phyloP scores from a whole-genome alignment of 352 stramenopile genomes.

The Globisporangium cederbergense region DNA sequence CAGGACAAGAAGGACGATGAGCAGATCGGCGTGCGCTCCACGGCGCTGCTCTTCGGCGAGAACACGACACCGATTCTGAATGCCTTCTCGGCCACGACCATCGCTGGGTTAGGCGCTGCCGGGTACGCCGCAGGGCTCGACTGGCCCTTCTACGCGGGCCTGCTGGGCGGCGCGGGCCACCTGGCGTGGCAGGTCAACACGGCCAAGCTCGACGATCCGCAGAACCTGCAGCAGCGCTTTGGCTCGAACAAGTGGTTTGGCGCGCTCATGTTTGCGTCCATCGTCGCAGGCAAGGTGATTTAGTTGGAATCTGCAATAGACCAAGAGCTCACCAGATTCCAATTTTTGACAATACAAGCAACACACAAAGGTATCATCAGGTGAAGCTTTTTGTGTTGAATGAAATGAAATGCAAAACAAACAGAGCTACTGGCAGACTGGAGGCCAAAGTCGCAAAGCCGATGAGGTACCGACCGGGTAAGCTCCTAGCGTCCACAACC shows the following conservation, averaged over 20 bases:
- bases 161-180: slow-evolving; percentile 86
- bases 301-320: slow-evolving; percentile 34
- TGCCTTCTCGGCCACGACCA: slow-evolving; percentile 66
- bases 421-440: neutral
- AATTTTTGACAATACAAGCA: neutral
- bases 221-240: slow-evolving; percentile 94
- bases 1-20: slow-evolving; percentile 97
- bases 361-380: no score
- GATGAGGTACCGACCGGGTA: no score
- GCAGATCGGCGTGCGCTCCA: slow-evolving; percentile 95
- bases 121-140: slow-evolving; percentile 80
- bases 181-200: slow-evolving; percentile 97
- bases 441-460: neutral
- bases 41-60: slow-evolving; percentile 94
- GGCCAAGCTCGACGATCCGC: slow-evolving; percentile 91
- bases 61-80: slow-evolving; percentile 93
- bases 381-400: neutral
- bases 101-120: slow-evolving; percentile 61
- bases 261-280: slow-evolving; percentile 77
- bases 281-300: slow-evolving; percentile 72
- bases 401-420: neutral
- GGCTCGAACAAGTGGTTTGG: slow-evolving; percentile 92
- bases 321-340: neutral
- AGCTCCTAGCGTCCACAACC: no score
- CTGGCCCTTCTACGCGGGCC: slow-evolving; percentile 88